A percentile compares a stretch with the other conserved stretches of the same genome.
Evolutionary conservation across 2,329 filamentous ascomycete genomes (phyloP).

Genomic region (Colletotrichum tropicale): DNA sequence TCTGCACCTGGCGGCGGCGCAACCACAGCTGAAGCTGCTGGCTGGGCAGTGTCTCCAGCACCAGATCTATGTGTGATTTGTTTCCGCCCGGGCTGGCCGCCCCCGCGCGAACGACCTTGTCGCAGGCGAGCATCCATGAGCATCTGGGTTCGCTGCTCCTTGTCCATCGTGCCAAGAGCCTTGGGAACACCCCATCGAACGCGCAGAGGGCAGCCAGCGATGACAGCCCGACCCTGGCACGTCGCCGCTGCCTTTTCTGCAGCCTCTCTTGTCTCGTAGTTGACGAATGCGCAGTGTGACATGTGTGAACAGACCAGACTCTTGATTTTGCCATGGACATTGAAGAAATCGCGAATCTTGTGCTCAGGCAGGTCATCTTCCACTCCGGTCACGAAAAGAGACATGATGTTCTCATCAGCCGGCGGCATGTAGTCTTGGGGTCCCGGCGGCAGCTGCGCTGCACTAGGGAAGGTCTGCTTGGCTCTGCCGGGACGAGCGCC

Average conservation of each 20-base stretch:
- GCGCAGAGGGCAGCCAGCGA: constrained; percentile 87
- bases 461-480: constrained; percentile 68
- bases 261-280: constrained; percentile 83
- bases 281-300: constrained; percentile 96
- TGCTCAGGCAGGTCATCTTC: constrained; percentile 96
- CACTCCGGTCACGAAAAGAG: constrained; percentile 91
- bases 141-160: constrained; percentile 81
- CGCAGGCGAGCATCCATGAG: constrained; percentile 70
- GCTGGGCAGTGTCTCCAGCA: neutral
- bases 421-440: constrained; percentile 88
- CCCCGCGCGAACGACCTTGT: constrained; percentile 34
- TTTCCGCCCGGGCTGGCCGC: constrained; percentile 17
- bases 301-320: constrained; percentile 96
- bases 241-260: constrained; percentile 86
- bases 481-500: constrained; percentile 55
- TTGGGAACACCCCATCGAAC: constrained; percentile 94
- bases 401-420: constrained; percentile 83
- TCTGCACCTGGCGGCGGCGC: constrained; percentile 76
- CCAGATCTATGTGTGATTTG: constrained; percentile 1
- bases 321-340: constrained; percentile 85
- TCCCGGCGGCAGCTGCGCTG: constrained; percentile 77
- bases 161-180: constrained; percentile 89
- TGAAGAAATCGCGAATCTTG: constrained; percentile 89
- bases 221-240: constrained; percentile 86
- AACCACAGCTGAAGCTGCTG: constrained; percentile 55